phyloP scores from a whole-genome alignment of 2,329 filamentous ascomycete species.

The Fusarium irregulare region DNA sequence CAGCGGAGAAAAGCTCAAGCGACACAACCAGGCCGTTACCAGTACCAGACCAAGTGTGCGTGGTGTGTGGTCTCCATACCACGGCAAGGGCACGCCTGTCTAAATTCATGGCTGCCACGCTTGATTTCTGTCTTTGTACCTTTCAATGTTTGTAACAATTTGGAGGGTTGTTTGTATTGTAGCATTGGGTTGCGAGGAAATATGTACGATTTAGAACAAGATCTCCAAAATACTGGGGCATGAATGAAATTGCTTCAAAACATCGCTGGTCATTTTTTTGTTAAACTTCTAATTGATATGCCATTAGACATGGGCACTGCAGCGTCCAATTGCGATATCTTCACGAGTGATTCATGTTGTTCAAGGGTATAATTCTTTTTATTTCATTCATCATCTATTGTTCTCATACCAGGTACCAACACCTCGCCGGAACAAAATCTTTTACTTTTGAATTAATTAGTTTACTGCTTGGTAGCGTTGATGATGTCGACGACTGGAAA shows the following conservation, averaged over 20 bases:
- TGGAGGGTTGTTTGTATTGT: constrained; percentile 32
- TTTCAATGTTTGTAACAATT: constrained; percentile 45
- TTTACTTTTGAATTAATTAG: constrained; percentile 33
- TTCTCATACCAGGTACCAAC: constrained; percentile 17
- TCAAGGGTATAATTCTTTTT: constrained; percentile 43
- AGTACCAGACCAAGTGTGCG: constrained; percentile 74
- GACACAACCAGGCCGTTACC: constrained; percentile 70
- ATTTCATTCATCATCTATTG: constrained; percentile 42
- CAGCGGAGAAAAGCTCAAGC: constrained; percentile 78
- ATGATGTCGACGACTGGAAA: constrained; percentile 67
- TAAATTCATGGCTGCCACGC: constrained; percentile 47
- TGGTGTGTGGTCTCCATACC: constrained; percentile 78
- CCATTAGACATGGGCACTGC: background rate
- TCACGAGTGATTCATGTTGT: background rate
- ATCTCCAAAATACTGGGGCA: constrained; percentile 35
- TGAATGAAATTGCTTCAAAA: constrained; percentile 29
- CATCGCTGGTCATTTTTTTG: too few species aligned
- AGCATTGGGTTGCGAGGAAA: constrained; percentile 48
- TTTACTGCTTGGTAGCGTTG: constrained; percentile 65
- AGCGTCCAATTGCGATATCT: too few species aligned
- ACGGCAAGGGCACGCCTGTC: constrained; percentile 68
- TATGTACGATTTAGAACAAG: constrained; percentile 44
- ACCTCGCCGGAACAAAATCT: constrained; percentile 13
- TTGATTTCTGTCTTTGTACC: constrained; percentile 37
- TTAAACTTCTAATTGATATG: background rate